These are phyloP conservation scores for Fraxinus velutina DNA, from an alignment of 305 asterid species.

Conservation along the genomic window DNA sequence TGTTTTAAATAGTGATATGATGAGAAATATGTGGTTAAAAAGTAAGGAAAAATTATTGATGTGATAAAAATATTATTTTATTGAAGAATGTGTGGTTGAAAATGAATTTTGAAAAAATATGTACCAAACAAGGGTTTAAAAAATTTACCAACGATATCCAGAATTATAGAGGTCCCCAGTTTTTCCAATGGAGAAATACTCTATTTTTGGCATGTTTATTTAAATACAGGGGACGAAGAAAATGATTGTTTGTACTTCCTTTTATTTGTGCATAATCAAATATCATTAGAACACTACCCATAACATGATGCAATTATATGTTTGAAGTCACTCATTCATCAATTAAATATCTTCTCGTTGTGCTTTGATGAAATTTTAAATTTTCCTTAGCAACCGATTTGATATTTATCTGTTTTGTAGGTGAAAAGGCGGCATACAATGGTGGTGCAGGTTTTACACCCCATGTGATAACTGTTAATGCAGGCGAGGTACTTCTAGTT, in stretches of 20 bases:
- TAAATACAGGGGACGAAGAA: not conserved
- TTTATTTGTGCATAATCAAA: not conserved
- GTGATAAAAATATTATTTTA: too few relatives aligned
- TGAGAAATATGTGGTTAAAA: too few relatives aligned
- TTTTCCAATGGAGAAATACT: not conserved
- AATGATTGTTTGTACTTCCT: not conserved
- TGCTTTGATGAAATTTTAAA: not conserved
- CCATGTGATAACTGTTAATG: conserved; percentile 73
- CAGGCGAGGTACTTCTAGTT: conserved; percentile 71
- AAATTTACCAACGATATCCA: not conserved
- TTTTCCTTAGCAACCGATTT: conserved; percentile 20
- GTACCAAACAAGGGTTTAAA: not conserved
- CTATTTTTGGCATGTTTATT: not conserved
- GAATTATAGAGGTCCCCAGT: not conserved
- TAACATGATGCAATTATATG: not conserved
- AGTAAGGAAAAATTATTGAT: too few relatives aligned
- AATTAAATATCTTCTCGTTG: not conserved
- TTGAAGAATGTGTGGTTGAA: too few relatives aligned
- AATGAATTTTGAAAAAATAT: too few relatives aligned
- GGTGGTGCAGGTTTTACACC: conserved; percentile 71
- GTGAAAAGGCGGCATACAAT: conserved; percentile 42
- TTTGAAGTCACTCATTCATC: not conserved
- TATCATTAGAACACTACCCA: not conserved
- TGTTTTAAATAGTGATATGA: too few relatives aligned
- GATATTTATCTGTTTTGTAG: conserved; percentile 33